Evolutionary conservation across 208 protist species (phyloP).

Genomic region (Crithidia sp.): DNA sequence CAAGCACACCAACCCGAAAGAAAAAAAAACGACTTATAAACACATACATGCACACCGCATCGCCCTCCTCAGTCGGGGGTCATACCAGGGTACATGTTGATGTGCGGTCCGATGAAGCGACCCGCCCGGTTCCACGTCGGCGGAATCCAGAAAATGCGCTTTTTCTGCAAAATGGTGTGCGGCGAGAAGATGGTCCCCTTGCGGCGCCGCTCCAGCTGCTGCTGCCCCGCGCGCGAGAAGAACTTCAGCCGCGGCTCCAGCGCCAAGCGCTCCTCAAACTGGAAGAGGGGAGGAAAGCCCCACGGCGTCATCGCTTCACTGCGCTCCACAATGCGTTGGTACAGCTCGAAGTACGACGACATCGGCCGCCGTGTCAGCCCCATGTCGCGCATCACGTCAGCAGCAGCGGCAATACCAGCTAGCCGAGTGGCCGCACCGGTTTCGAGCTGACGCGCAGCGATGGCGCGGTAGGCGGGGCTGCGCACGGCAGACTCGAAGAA

Average conservation of each 20-base stretch:
- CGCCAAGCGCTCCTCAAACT: slow-evolving; percentile 90
- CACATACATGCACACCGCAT: not conserved
- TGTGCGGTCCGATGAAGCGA: slow-evolving; percentile 80
- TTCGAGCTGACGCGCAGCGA: slow-evolving; percentile 84
- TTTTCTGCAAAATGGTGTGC: slow-evolving; percentile 71
- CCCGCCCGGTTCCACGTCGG: slow-evolving; percentile 87
- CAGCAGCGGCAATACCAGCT: slow-evolving; percentile 83
- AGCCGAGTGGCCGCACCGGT: slow-evolving; percentile 82
- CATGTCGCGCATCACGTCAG: slow-evolving; percentile 89
- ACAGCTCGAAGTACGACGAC: slow-evolving; percentile 91
- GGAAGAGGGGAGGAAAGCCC: slow-evolving; percentile 91
- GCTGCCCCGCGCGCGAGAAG: slow-evolving; percentile 81
- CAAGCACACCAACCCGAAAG: not conserved
- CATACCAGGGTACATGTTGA: slow-evolving; percentile 87
- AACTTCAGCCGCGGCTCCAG: slow-evolving; percentile 88
- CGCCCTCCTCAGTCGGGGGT: slow-evolving; percentile 63
- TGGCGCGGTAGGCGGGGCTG: slow-evolving; percentile 86
- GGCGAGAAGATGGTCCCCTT: slow-evolving; percentile 75
- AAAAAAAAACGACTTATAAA: not conserved
- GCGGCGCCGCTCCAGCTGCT: slow-evolving; percentile 78
- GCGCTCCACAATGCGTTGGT: slow-evolving; percentile 91
- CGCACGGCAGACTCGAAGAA: slow-evolving; percentile 91
- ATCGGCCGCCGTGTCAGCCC: slow-evolving; percentile 88
- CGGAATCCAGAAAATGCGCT: slow-evolving; percentile 90
- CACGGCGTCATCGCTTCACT: slow-evolving; percentile 92